Percentiles rank a stretch among this genome's conserved stretches.
phyloP scores from a whole-genome alignment of 768 basidiomycete species.

The Hypholoma sublateritium region DNA sequence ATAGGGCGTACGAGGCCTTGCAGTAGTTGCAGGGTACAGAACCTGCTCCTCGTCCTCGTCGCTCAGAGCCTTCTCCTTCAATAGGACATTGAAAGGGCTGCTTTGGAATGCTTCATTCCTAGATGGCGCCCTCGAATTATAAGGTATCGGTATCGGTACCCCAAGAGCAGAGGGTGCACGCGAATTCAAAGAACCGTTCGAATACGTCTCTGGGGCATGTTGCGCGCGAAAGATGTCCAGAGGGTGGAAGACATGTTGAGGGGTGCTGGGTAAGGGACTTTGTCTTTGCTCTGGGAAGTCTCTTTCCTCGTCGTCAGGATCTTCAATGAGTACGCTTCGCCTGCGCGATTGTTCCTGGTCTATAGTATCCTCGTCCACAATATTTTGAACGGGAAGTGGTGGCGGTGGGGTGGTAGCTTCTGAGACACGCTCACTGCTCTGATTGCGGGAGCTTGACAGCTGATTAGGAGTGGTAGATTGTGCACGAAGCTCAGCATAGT shows the following conservation, averaged over 20 bases:
- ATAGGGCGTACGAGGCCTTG: constrained; percentile 48
- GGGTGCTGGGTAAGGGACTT: constrained; percentile 41
- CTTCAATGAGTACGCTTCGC: constrained; percentile 68
- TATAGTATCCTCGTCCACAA: constrained; percentile 29
- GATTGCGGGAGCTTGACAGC: constrained; percentile 29
- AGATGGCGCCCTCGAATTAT: constrained; percentile 44
- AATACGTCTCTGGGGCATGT: constrained; percentile 55
- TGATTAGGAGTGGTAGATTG: constrained; percentile 45
- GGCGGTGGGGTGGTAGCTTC: constrained; percentile 19
- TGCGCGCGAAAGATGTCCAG: constrained; percentile 30
- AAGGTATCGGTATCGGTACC: constrained; percentile 56
- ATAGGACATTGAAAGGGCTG: constrained; percentile 72
- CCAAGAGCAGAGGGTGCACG: constrained; percentile 37
- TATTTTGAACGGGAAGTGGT: constrained; percentile 14
- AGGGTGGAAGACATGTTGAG: constrained; percentile 35
- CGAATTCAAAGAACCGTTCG: constrained; percentile 45
- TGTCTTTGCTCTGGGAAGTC: constrained; percentile 35
- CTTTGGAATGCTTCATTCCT: constrained; percentile 61
- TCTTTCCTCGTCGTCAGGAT: constrained; percentile 59
- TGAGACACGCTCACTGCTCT: constrained; percentile 27
- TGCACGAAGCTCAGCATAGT: constrained; percentile 37
- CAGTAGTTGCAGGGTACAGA: constrained; percentile 54
- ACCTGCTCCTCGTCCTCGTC: constrained; percentile 75
- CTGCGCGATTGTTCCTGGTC: constrained; percentile 44
- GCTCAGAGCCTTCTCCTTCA: constrained; percentile 57